Evolutionary conservation across 2,329 filamentous ascomycete genomes (phyloP), one percentile per base, ranked within the genome.

Genomic region (Sarocladiaceae sp.): DNA sequence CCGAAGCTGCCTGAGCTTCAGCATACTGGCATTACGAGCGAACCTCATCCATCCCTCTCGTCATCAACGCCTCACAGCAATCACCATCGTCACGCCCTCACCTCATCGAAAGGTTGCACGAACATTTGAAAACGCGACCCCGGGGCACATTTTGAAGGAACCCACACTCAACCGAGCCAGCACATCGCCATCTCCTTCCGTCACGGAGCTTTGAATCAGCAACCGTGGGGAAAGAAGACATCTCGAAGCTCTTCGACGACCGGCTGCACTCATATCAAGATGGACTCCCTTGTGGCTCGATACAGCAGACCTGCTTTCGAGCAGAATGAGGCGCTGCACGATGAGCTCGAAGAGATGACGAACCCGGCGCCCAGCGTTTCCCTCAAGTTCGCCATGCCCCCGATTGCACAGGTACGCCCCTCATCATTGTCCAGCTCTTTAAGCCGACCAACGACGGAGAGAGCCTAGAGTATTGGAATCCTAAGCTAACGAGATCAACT

Each of bases 301-400:
- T 97, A 97, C 82, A 90, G 87, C 74, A 85, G 86, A 63, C 84
- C 91, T 64, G 78, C 86, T 55, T 84, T 84, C 71, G 78, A 86
- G 68, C 75, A 82, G 62, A 80, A 87, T 63, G 88, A 95, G 72
- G 80, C 82, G 63, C 83, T 86, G 51, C 80, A 87, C 62, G 81
- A 91, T 66, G 84, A 90, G 61, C 80, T 90, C 65, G 80, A 89
- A 69, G 86, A 92, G 64, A 75, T 87, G 62, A 78, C 88, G 66
- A 84, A 90, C 65, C 78, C 82, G 62, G 76, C 83, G 59, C 87
- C 90, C 64, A 84, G 85, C 62, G 79, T 96, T 62, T 93, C 90
- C 51, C 83, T 96, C 69, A 95, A 92, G 74, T 99, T 99, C 74
- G 89, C 90, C 63, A 87, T 99, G 73, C 94, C 94, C 53, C 93